Base-by-base conservation (phyloP, 1,284 basidiomycete genomes). In the Puccinia hordei region DNA sequence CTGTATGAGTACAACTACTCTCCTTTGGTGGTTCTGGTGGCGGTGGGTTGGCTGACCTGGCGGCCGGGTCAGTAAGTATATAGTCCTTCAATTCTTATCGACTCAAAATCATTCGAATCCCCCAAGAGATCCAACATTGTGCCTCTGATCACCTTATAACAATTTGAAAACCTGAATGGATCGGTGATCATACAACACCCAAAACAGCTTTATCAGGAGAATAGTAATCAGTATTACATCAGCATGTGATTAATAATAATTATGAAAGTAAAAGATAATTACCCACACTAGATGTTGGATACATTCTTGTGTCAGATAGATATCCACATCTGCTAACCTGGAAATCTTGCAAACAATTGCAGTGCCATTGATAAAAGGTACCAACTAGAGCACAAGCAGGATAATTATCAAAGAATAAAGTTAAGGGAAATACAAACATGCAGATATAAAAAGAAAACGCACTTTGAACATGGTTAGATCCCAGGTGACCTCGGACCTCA, bases 271-370 rank as follows among this genome's bases (percentile, higher is more conserved):
- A 93, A 86, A 98, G 96, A 77, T 95, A 22, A 41, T 44, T 66
- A 22, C 92, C 86, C 84, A 95, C 92, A 99, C 86, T 71, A 99
- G 89, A 86, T 99, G 97, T 44, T 93, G 91, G 75, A 99, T n/a
- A n/a, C n/a, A n/a, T n/a, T n/a, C n/a, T n/a, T n/a, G n/a, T 10
- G 94, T 92, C 38, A 98, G 87, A 19, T 90, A 90, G 10, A 92
- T 87, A 85, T 97, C n/a, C 94, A 81, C 95, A 83, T 98, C 93
- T 0, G 95, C 94, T 1, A 98, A 88, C 82, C 94, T 90, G 0
- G 96, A 94, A 81, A 99, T 98, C 68, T 92, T 90, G 84, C 91
- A 91, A 84, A 97, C 91, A 84, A 97, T 95, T n/a, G n/a, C n/a
- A n/a, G n/a, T n/a, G n/a, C n/a, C n/a, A n/a, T n/a, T n/a, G n/a